These are phyloP conservation scores for Monascus purpureus DNA, from an alignment of 495 filamentous ascomycete genomes.

Conservation along the genomic window DNA sequence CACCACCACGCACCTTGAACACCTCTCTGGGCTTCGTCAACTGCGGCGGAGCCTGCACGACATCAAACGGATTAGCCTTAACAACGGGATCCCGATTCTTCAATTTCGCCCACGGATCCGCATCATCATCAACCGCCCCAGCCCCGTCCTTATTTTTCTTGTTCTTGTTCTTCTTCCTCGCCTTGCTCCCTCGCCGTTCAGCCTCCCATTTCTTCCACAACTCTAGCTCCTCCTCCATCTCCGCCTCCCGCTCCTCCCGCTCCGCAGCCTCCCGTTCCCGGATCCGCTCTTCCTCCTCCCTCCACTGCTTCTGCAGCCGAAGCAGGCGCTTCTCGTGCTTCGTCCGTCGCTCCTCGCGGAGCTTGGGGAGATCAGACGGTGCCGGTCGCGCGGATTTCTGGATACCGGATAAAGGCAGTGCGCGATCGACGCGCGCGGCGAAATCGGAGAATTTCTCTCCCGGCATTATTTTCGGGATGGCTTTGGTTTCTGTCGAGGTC, in stretches of 20 bases:
- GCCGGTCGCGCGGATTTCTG: constrained; percentile 22
- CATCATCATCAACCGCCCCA: constrained; percentile 32
- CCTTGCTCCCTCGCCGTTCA: constrained; percentile 36
- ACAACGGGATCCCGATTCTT: constrained; percentile 41
- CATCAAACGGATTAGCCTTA: constrained; percentile 52
- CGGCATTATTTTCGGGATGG: constrained; percentile 56
- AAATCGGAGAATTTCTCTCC: constrained; percentile 77
- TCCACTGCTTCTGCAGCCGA: constrained; percentile 68
- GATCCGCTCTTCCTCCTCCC: constrained; percentile 52
- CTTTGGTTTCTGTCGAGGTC: constrained; percentile 1
- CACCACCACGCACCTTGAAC: constrained; percentile 53
- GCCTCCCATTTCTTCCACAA: constrained; percentile 36
- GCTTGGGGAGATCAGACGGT: constrained; percentile 21
- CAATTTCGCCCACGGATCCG: constrained; percentile 75
- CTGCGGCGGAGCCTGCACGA: constrained; percentile 68
- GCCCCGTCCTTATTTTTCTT: constrained; percentile 29
- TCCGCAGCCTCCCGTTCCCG: constrained; percentile 54
- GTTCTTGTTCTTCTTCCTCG: constrained; percentile 38
- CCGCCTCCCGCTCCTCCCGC: constrained; percentile 40
- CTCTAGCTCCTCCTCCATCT: constrained; percentile 34
- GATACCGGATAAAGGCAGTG: constrained; percentile 57
- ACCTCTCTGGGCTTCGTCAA: constrained; percentile 54
- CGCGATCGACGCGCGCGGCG: constrained; percentile 69
- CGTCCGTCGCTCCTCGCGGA: constrained; percentile 46
- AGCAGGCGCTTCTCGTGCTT: constrained; percentile 75